Conservation (phyloP, 2,329 filamentous ascomycete genomes). For the Akanthomyces uredinophilus region DNA sequence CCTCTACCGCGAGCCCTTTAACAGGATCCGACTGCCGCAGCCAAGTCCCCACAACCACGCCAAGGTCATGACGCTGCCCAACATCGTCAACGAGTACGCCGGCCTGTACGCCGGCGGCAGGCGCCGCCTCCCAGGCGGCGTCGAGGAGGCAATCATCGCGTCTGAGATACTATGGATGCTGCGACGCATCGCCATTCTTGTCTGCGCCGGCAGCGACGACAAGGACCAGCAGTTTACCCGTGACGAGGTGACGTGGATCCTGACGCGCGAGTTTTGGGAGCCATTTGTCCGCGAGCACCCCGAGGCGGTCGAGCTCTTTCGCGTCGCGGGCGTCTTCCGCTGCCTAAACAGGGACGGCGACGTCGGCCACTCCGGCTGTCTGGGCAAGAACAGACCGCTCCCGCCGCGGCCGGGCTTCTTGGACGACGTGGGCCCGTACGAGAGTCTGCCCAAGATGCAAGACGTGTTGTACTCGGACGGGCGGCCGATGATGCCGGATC, state of each 20-base stretch:
- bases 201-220: neutral
- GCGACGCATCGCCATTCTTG: conserved; percentile 23
- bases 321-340: conserved; percentile 23
- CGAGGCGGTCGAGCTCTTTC: conserved; percentile 25
- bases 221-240: conserved; percentile 18
- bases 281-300: conserved; percentile 28
- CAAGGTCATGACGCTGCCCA: conserved; percentile 30
- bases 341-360: neutral
- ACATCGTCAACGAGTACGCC: conserved; percentile 32
- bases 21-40: conserved; percentile 21
- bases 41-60: conserved; percentile 11
- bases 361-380: neutral
- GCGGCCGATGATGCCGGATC: neutral
- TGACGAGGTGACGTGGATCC: conserved; percentile 17
- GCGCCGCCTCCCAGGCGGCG: neutral
- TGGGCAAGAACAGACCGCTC: neutral
- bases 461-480: neutral
- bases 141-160: conserved; percentile 21
- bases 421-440: neutral
- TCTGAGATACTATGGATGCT: conserved; percentile 33
- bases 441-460: neutral
- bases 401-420: no score
- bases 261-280: conserved; percentile 25
- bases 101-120: neutral
- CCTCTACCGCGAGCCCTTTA: conserved; percentile 30